Evolutionary conservation across 768 basidiomycete genomes (phyloP).

Genomic region (Filobasidium floriforme): DNA sequence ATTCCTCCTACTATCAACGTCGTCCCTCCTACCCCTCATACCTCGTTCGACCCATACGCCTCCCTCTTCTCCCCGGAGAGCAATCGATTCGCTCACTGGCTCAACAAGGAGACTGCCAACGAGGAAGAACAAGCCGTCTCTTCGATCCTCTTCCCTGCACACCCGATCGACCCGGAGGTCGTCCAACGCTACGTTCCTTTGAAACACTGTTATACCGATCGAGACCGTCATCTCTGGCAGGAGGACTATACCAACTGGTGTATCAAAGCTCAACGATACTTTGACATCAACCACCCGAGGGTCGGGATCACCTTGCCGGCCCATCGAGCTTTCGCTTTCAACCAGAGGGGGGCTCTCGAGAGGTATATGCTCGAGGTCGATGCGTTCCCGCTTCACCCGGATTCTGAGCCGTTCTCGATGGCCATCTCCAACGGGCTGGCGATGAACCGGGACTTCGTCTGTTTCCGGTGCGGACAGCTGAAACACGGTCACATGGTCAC

Average conservation of each 20-base stretch:
- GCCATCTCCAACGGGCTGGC: not conserved
- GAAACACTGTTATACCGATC: slow-evolving; percentile 1
- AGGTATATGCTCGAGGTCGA: slow-evolving; percentile 1
- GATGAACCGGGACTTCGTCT: not conserved
- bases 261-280: slow-evolving; percentile 6
- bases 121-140: not conserved
- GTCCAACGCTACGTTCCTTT: not conserved
- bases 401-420: not conserved
- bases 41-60: not conserved
- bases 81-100: too few species aligned
- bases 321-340: not conserved
- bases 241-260: slow-evolving; percentile 4
- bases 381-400: slow-evolving; percentile 3
- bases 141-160: not conserved
- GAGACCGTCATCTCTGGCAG: not conserved
- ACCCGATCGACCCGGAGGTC: not conserved
- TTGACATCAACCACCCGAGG: not conserved
- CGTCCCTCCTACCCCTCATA: not conserved
- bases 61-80: too few species aligned
- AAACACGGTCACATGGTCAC: not conserved
- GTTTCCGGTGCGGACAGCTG: slow-evolving; percentile 2
- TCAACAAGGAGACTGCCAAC: not conserved
- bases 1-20: not conserved
- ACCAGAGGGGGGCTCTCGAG: not conserved
- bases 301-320: not conserved